Base-by-base conservation (phyloP, 306 rosid species). In the Vicia villosa region DNA sequence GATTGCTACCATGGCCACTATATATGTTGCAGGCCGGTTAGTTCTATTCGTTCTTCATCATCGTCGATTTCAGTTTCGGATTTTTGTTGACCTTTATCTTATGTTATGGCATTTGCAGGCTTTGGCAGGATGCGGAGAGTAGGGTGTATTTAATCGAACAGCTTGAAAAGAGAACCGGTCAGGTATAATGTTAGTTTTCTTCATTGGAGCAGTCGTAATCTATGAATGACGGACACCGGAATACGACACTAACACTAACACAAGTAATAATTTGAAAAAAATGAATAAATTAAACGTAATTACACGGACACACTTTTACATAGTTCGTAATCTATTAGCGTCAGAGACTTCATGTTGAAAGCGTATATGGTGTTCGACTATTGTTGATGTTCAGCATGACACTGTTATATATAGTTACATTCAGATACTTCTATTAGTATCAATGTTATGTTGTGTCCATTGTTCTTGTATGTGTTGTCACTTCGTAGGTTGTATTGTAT, bases 11-110 rank as follows among this genome's bases (percentile, higher is more conserved):
- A 83, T 86, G 92, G 90, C 92, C 45, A 79, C 88, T 24, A 54
- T 83, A n/a, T 89, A 89, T 76, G 90, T 84, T 50, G 92, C 90
- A 26, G 87, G 88, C 75, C 79, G 92, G 96, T 89, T 51, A 69
- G 80, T 54, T 68, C 8, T 61, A 17, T 55, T 56, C 34, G 55
- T 56, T 55, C 26, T 36, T 57, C 68, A 5, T 32, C 5, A 3
- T 54, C 10, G 8, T 42, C 3, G 30, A 49, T 41, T 19, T 49
- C 57, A 7, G 24, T 7, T 55, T 32, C 41, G 15, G 45, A 5
- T 16, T 32, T 2, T 38, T 19, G 38, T 40, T 63, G 6, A 12
- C 40, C 5, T n/a, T 50, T 76, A 46, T 37, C 2, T 56, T 12
- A 21, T 73, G 10, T 63, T 16, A 46, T 73, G 51, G 16, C 49